Evolutionary conservation across 1,139 yeast genomes (phyloP).

Genomic region (Candida freyschussii): DNA sequence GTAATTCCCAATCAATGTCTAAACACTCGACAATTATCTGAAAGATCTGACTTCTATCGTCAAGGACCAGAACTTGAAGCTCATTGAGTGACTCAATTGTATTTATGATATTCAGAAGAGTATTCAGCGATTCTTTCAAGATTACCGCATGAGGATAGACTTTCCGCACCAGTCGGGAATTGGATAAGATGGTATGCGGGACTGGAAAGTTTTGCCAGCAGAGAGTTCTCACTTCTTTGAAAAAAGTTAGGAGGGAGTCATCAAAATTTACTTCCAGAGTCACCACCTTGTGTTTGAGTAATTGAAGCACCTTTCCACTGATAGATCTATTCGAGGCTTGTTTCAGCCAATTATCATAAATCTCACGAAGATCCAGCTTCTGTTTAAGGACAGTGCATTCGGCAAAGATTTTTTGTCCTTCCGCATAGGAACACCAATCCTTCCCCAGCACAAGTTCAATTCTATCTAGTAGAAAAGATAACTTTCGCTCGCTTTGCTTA

Average conservation of each 20-base stretch:
- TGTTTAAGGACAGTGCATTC: conserved; percentile 44
- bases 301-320: conserved; percentile 37
- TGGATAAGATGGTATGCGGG: conserved; percentile 45
- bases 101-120: conserved; percentile 26
- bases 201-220: conserved; percentile 51
- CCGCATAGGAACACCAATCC: conserved; percentile 72
- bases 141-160: conserved; percentile 57
- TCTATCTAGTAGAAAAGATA: conserved; percentile 37
- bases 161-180: conserved; percentile 41
- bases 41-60: conserved; percentile 34
- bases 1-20: conserved; percentile 49
- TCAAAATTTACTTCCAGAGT: conserved; percentile 43
- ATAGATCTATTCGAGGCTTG: conserved; percentile 25
- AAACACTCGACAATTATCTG: conserved; percentile 30
- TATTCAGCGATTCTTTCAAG: conserved; percentile 45
- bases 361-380: conserved; percentile 39
- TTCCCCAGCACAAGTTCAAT: conserved; percentile 56
- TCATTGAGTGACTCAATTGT: conserved; percentile 33
- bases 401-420: conserved; percentile 58
- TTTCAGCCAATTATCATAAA: conserved; percentile 47
- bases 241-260: conserved; percentile 37
- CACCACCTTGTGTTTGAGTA: conserved; percentile 22
- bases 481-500: conserved; percentile 41
- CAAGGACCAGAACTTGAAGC: conserved; percentile 39
- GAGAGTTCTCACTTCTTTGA: conserved; percentile 52